These are phyloP conservation scores for Ascochyta pisi DNA, from an alignment of 2,329 filamentous ascomycete species.

Conservation along the genomic window DNA sequence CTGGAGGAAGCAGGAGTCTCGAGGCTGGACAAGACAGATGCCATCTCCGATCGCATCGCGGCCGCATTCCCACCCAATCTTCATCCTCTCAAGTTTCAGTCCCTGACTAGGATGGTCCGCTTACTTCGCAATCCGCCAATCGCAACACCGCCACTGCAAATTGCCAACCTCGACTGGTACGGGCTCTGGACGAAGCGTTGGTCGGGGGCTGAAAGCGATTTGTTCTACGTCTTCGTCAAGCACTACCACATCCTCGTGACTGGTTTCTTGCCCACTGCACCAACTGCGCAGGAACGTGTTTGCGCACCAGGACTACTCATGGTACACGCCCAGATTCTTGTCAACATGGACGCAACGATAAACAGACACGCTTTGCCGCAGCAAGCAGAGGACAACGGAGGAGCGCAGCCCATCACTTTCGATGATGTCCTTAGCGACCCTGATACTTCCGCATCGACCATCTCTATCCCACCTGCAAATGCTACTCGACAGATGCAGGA, in stretches of 20 bases:
- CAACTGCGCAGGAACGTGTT: constrained; percentile 62
- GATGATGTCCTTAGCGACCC: constrained; percentile 68
- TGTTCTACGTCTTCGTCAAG: constrained; percentile 92
- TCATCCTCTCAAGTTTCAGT: constrained; percentile 67
- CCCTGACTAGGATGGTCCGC: constrained; percentile 65
- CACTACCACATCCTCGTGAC: constrained; percentile 81
- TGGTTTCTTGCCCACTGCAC: constrained; percentile 61
- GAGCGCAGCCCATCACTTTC: constrained; percentile 65
- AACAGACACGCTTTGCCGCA: constrained; percentile 68
- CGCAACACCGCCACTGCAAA: constrained; percentile 70
- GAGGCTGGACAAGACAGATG: constrained; percentile 58
- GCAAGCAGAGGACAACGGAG: constrained; percentile 40
- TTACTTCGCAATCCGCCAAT: constrained; percentile 65
- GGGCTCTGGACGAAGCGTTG: constrained; percentile 85
- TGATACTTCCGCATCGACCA: constrained; percentile 70
- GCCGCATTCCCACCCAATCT: constrained; percentile 73
- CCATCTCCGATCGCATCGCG: constrained; percentile 67
- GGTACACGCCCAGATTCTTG: constrained; percentile 81
- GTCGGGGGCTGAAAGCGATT: constrained; percentile 84
- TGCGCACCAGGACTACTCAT: constrained; percentile 79
- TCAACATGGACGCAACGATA: constrained; percentile 81
- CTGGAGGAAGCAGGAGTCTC: constrained; percentile 71
- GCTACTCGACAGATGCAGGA: constrained; percentile 84
- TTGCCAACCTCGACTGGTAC: constrained; percentile 80
- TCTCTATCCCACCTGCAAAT: constrained; percentile 71